These are phyloP conservation scores for Tephrocybe sp. DNA, from an alignment of 768 basidiomycete genomes.

Conservation along the genomic window DNA sequence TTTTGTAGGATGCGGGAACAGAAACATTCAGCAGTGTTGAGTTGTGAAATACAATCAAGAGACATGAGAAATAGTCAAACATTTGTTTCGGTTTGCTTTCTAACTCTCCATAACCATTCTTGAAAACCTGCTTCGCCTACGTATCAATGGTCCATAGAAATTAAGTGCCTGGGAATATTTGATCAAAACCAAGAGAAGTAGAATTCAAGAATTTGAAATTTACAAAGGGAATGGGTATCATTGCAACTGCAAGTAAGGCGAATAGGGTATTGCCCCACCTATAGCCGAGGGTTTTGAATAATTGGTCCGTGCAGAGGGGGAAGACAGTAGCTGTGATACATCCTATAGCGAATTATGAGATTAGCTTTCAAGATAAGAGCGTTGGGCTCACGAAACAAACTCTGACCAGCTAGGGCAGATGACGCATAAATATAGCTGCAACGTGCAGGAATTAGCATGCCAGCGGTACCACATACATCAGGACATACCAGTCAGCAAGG, in stretches of 20 bases:
- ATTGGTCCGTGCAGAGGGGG: constrained; percentile 56
- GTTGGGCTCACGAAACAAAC: neutral
- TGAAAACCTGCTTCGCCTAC: constrained; percentile 37
- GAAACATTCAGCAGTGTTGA: too few species aligned
- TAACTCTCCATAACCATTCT: constrained; percentile 17
- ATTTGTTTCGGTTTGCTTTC: too few species aligned
- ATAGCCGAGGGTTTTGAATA: constrained; percentile 52
- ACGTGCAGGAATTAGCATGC: neutral
- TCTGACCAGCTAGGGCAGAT: constrained; percentile 58
- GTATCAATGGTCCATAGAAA: constrained; percentile 37
- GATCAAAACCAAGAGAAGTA: neutral
- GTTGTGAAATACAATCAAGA: too few species aligned
- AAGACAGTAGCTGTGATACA: constrained; percentile 40
- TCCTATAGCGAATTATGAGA: neutral
- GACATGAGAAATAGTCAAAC: too few species aligned
- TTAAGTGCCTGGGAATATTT: constrained; percentile 30
- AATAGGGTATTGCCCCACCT: constrained; percentile 59
- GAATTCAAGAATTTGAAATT: constrained; percentile 18
- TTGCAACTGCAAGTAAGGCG: constrained; percentile 43
- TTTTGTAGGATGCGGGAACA: too few species aligned
- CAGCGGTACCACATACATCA: neutral
- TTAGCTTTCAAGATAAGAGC: neutral
- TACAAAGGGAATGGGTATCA: constrained; percentile 59
- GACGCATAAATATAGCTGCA: constrained; percentile 59
- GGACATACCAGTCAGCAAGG: constrained; percentile 56